Evolutionary conservation across 805 yeast genomes (phyloP), one percentile per base, ranked within the genome.

Genomic region (Teunomyces kruisii): DNA sequence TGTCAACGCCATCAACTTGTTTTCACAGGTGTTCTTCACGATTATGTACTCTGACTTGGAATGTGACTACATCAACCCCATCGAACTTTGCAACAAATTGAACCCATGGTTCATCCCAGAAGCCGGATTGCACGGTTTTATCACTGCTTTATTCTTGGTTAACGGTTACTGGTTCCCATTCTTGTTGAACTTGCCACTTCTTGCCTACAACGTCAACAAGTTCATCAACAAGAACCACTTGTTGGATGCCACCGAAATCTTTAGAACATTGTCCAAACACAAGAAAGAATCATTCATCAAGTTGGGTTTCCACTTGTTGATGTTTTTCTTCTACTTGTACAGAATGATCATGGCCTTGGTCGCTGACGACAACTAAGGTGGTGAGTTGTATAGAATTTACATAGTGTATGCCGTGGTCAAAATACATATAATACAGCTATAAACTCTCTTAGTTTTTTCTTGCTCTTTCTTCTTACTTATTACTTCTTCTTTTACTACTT

Each of bases 181-280:
- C 67, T 69, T 91, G 58, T 66, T 94, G 61, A 88, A 88, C 68
- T 70, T 83, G 53, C 97, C 98, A 39, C 74, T 94, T 51, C 69
- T 88, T 44, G 94, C 90, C 24, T 94, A 76, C 76, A 94, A 94
- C 65, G 82, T 74, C 48, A 84, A 86, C 74, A 88, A 88, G 67
- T 80, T 88, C 60, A 69, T 84, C 66, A 81, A 80, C 57, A 89
- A 88, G 68, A 83, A 84, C 64, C 91, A 92, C 64, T 73, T 88
- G 52, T 81, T 91, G 65, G 99, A 94, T 67, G 98, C 98, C 47
- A 92, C 99, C 36, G 97, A 92, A 68, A 94, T 92, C 59, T 94
- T 94, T 73, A 82, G 98, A 75, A 91, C 97, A 33, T 79, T 92
- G 61, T 80, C 88, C 57, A 88, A 86, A 62, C 96, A 91, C 74